These are phyloP conservation scores for Colletotrichum sp. DNA, from an alignment of 2,329 filamentous ascomycete genomes.

Conservation along the genomic window DNA sequence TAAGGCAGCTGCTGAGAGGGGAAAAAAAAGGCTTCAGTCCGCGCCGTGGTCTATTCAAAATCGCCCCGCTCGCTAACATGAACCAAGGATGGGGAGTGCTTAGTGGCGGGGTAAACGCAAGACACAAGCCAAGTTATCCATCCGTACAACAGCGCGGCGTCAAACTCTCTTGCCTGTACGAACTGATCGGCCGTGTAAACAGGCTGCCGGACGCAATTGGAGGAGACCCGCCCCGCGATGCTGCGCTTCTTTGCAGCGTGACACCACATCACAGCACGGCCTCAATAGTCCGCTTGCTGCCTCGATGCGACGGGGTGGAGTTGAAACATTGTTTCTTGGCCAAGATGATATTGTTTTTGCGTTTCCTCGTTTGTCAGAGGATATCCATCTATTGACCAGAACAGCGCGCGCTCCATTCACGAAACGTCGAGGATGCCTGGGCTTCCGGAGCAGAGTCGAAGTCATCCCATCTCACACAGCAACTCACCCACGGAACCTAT, in stretches of 20 bases:
- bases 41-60: neutral
- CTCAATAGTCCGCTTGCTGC: neutral
- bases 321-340: neutral
- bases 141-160: neutral
- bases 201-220: neutral
- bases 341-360: neutral
- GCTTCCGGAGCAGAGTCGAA: neutral
- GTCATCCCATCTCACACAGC: neutral
- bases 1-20: neutral
- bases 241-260: neutral
- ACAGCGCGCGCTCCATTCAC: neutral
- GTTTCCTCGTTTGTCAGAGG: neutral
- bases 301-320: neutral
- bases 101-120: neutral
- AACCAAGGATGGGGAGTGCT: neutral
- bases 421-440: neutral
- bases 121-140: neutral
- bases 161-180: neutral
- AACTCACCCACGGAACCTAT: neutral
- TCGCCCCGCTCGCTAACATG: neutral
- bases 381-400: neutral
- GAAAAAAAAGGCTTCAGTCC: neutral
- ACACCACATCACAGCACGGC: neutral
- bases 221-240: neutral
- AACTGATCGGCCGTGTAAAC: neutral